These are phyloP conservation scores for Peziza echinospora DNA, from an alignment of 495 filamentous ascomycete genomes.

Conservation along the genomic window DNA sequence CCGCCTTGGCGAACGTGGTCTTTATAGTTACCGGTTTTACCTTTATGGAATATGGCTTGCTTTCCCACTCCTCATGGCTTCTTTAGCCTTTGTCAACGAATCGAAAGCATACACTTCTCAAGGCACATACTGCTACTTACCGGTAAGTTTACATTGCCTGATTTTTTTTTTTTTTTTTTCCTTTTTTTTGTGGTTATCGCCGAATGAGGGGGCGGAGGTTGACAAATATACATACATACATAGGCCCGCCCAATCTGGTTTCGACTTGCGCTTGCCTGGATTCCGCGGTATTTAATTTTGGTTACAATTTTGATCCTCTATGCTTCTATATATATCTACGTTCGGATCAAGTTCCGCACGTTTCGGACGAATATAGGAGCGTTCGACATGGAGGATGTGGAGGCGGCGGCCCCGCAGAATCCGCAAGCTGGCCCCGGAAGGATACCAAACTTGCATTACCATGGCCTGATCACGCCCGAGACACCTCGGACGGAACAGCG, in stretches of 20 bases:
- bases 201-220: constrained; percentile 11
- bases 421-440: constrained; percentile 2
- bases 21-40: constrained; percentile 39
- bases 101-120: constrained; percentile 32
- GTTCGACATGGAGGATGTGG: constrained; percentile 18
- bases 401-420: no score
- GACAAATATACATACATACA: constrained; percentile 1
- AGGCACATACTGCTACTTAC: constrained; percentile 46
- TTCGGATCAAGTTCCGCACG: constrained; percentile 27
- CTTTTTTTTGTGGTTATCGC: no score
- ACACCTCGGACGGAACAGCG: constrained; percentile 12
- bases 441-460: constrained; percentile 14
- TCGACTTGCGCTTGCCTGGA: constrained; percentile 43
- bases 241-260: constrained; percentile 32
- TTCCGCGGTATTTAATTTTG: constrained; percentile 49
- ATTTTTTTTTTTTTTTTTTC: no score
- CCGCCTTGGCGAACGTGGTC: constrained; percentile 30
- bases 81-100: constrained; percentile 40
- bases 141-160: constrained; percentile 22
- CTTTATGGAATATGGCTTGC: constrained; percentile 34
- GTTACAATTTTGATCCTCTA: constrained; percentile 39
- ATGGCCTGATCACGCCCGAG: constrained; percentile 16
- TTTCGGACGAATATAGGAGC: constrained; percentile 18
- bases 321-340: constrained; percentile 44
- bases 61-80: constrained; percentile 35